Evolutionary conservation across 495 filamentous ascomycete genomes (phyloP).

Genomic region (Podospora comata): DNA sequence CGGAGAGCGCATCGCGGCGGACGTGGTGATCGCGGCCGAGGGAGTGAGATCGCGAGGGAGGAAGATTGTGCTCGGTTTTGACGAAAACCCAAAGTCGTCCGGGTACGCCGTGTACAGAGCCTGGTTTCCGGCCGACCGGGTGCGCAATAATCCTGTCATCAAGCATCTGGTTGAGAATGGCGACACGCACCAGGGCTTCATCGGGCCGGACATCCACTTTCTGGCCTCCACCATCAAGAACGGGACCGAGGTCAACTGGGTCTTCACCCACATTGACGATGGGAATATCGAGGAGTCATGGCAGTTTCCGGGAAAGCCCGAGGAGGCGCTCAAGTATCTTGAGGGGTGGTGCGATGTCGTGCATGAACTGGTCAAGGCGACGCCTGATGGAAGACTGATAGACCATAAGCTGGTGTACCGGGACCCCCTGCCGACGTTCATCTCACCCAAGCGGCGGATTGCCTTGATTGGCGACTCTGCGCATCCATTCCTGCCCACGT

Average conservation of each 20-base stretch:
- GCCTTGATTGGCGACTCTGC: conserved; percentile 66
- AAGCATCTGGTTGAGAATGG: conserved; percentile 59
- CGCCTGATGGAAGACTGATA: conserved; percentile 55
- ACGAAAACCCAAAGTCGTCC: conserved; percentile 57
- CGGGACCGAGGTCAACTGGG: conserved; percentile 66
- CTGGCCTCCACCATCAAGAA: conserved; percentile 60
- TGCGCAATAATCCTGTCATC: conserved; percentile 60
- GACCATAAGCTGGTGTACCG: conserved; percentile 73
- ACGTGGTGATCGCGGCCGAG: conserved; percentile 62
- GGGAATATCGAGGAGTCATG: conserved; percentile 57
- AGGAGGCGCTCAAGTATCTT: conserved; percentile 56
- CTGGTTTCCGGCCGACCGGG: conserved; percentile 59
- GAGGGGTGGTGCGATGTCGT: conserved; percentile 66
- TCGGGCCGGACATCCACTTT: conserved; percentile 63
- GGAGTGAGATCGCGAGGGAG: conserved; percentile 58
- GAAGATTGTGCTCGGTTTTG: conserved; percentile 59
- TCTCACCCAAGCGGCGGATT: conserved; percentile 56
- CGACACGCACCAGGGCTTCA: conserved; percentile 60
- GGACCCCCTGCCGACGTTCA: conserved; percentile 64
- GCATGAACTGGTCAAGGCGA: conserved; percentile 56
- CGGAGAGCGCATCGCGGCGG: conserved; percentile 49
- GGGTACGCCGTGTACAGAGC: conserved; percentile 60
- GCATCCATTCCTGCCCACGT: conserved; percentile 71
- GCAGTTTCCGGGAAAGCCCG: conserved; percentile 58
- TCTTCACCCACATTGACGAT: conserved; percentile 58